Base-by-base conservation (phyloP, 768 basidiomycete species). In the Naganishia antarctica region DNA sequence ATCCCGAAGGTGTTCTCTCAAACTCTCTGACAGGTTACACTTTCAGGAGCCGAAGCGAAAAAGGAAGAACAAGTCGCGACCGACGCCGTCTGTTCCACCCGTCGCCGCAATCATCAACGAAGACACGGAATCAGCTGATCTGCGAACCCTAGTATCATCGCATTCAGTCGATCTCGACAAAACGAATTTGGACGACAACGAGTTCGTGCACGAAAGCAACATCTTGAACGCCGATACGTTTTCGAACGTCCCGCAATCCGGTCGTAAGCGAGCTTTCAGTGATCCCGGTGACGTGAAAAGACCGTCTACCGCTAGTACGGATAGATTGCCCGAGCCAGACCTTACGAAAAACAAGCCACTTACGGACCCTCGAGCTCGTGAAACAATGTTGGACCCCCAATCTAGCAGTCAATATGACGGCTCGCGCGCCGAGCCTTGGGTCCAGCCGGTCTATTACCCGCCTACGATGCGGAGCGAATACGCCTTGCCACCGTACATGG, bases 211-310 rank as follows among this genome's bases (percentile, higher is more conserved):
- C 34, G 9, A 32, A 41, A 26, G 21, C n/a, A 29, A 40, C 7
- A 2, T 21, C 9, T 23, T 57, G 15, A 23, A n/a, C 15, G 8
- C 37, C 4, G 53, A 57, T 40, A 37, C 53, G 13, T 12, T 29
- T 26, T 12, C 23, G 37, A 57, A 21, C 40, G 37, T 13, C 2
- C 32, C 53, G n/a, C 31, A 23, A 37, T 37, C 31, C 5, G 53
- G 53, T 6, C 53, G 53, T 21, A 57, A 57, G 15, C 18, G 53
- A 18, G 53, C 53, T 2, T 57, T 57, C 23, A 57, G 53, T 26
- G 53, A 57, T 31, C 53, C 53, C 1, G 53, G 53, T 23, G 53
- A 57, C 8, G 53, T 57, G 11, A 57, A 57, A 18, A 34, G 53
- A 40, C 53, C 53, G 18, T 57, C 53, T 4, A 57, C 53, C 0